Conservation (phyloP, 2,329 filamentous ascomycete genomes). For the Berkeleyomyces rouxiae region DNA sequence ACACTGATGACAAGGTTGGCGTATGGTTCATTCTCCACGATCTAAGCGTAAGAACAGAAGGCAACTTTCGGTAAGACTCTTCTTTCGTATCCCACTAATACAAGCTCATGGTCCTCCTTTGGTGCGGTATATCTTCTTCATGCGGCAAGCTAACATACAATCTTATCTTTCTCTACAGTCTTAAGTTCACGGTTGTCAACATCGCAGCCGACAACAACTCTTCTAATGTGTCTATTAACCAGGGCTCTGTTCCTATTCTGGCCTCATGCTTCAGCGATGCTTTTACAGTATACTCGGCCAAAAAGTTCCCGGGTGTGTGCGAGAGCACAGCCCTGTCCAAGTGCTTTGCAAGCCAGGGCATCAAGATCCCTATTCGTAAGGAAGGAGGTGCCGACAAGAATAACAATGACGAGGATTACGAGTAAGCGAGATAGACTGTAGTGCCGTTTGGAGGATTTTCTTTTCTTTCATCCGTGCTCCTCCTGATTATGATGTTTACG, state of each 20-base stretch:
- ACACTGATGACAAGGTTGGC: constrained; percentile 63
- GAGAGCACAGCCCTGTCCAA: constrained; percentile 86
- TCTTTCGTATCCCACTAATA: too few relatives aligned
- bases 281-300: constrained; percentile 90
- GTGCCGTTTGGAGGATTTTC: not conserved
- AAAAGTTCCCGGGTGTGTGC: constrained; percentile 96
- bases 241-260: constrained; percentile 61
- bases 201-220: constrained; percentile 32
- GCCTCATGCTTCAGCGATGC: constrained; percentile 73
- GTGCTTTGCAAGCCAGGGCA: constrained; percentile 80
- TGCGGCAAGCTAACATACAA: not conserved
- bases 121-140: not conserved
- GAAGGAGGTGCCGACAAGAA: constrained; percentile 41
- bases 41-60: constrained; percentile 84
- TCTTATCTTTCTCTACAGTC: constrained; percentile 22
- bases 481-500: not conserved
- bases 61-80: constrained; percentile 56
- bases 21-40: constrained; percentile 98
- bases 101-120: too few relatives aligned
- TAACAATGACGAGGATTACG: constrained; percentile 33
- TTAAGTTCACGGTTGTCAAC: constrained; percentile 66
- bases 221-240: constrained; percentile 40
- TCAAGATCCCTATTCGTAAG: constrained; percentile 92
- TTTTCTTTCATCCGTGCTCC: not conserved
- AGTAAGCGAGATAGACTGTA: constrained; percentile 15